These are phyloP conservation scores for Citrus glauca DNA, from an alignment of 345 rosid species.

Conservation along the genomic window DNA sequence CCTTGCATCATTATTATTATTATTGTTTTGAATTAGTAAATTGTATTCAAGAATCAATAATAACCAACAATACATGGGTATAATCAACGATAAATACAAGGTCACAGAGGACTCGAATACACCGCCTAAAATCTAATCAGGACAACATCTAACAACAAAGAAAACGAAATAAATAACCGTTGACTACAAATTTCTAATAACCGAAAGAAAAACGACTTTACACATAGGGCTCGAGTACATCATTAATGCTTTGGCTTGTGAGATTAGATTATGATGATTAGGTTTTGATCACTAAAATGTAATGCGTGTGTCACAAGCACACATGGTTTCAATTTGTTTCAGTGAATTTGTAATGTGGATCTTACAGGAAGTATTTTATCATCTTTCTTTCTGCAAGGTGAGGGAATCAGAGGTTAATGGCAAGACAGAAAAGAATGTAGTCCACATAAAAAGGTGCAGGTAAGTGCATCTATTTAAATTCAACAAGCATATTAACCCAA, in stretches of 20 bases:
- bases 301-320: background rate
- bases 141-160: too few relatives aligned
- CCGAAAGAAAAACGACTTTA: too few relatives aligned
- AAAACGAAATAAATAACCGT: background rate
- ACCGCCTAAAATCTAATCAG: too few relatives aligned
- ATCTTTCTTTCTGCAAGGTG: slow-evolving; percentile 35
- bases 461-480: slow-evolving; percentile 25
- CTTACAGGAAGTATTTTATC: background rate
- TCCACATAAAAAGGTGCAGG: slow-evolving; percentile 90
- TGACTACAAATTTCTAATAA: background rate
- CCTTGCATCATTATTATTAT: too few relatives aligned
- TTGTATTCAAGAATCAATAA: too few relatives aligned
- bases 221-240: background rate
- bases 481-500: background rate
- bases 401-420: slow-evolving; percentile 79
- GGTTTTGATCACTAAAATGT: background rate
- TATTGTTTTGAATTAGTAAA: too few relatives aligned
- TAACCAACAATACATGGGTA: too few relatives aligned
- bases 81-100: too few relatives aligned
- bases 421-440: slow-evolving; percentile 70
- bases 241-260: background rate
- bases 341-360: background rate
- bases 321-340: background rate
- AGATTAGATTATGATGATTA: background rate
- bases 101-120: too few relatives aligned